These are phyloP conservation scores for Cladosporium sphaerospermum DNA, from an alignment of 2,329 filamentous ascomycete species.

Conservation along the genomic window DNA sequence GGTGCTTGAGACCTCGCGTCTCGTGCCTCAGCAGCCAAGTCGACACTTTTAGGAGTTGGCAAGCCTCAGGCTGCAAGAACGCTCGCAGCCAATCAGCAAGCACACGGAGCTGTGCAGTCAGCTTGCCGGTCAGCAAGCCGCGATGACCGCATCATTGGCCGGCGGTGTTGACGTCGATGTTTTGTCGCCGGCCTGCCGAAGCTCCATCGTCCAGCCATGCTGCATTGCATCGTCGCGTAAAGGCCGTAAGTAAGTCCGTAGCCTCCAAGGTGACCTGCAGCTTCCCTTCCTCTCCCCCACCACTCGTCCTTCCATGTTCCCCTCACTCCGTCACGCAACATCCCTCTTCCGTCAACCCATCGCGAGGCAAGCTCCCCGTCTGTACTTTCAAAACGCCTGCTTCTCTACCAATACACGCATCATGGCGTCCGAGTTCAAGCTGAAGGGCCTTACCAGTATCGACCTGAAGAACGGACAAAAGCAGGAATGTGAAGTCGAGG, in stretches of 20 bases:
- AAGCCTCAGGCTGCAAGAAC: too few relatives aligned
- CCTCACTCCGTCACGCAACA: conserved; percentile 7
- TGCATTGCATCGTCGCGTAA: too few relatives aligned
- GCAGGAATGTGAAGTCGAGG: conserved; percentile 84
- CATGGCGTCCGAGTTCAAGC: conserved; percentile 48
- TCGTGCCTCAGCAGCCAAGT: too few relatives aligned
- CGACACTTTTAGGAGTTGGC: too few relatives aligned
- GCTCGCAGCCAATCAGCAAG: neutral
- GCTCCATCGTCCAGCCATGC: too few relatives aligned
- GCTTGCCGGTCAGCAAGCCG: neutral
- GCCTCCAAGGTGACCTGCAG: too few relatives aligned
- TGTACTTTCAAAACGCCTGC: neutral
- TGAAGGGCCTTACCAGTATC: conserved; percentile 71
- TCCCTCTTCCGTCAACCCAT: conserved; percentile 5
- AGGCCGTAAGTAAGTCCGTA: too few relatives aligned
- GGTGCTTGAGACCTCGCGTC: too few relatives aligned
- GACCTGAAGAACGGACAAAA: conserved; percentile 75
- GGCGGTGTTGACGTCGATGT: conserved; percentile 1
- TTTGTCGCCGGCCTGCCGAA: neutral
- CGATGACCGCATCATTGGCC: conserved; percentile 4
- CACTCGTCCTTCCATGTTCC: conserved; percentile 3
- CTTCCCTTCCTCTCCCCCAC: neutral
- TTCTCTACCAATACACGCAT: conserved; percentile 23
- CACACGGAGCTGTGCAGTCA: neutral
- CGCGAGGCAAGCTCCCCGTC: neutral